Conservation (phyloP, 2,329 filamentous ascomycete genomes). For the Myriosclerotinia curreyana region DNA sequence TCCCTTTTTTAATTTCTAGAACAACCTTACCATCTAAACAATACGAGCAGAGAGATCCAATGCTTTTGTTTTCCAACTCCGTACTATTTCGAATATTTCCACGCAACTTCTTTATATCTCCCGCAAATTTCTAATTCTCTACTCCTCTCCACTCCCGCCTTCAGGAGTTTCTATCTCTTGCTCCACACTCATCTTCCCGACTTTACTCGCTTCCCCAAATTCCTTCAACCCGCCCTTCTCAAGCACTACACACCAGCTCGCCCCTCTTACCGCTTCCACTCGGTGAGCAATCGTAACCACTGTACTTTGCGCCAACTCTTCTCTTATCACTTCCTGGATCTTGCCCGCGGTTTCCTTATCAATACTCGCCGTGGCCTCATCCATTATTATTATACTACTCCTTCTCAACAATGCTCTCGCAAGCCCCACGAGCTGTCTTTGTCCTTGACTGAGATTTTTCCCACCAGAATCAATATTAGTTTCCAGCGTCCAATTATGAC, state of each 20-base stretch:
- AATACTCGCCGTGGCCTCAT: conserved; percentile 64
- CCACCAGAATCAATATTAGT: conserved; percentile 59
- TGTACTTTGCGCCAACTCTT: conserved; percentile 56
- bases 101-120: background rate
- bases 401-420: conserved; percentile 59
- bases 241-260: conserved; percentile 45
- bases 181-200: conserved; percentile 4
- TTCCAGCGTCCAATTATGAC: conserved; percentile 54
- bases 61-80: background rate
- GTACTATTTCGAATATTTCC: background rate
- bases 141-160: background rate
- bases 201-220: conserved; percentile 26
- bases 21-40: background rate
- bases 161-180: background rate
- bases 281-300: conserved; percentile 66
- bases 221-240: conserved; percentile 35
- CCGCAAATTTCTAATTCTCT: background rate
- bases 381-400: conserved; percentile 61
- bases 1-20: background rate
- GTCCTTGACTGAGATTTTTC: conserved; percentile 61
- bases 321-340: conserved; percentile 53
- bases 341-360: conserved; percentile 58
- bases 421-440: conserved; percentile 62
- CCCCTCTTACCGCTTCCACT: conserved; percentile 58
- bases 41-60: background rate